Evolutionary conservation across 768 basidiomycete genomes (phyloP), one percentile per base, ranked within the genome.

Genomic region (Inosperma sp.): DNA sequence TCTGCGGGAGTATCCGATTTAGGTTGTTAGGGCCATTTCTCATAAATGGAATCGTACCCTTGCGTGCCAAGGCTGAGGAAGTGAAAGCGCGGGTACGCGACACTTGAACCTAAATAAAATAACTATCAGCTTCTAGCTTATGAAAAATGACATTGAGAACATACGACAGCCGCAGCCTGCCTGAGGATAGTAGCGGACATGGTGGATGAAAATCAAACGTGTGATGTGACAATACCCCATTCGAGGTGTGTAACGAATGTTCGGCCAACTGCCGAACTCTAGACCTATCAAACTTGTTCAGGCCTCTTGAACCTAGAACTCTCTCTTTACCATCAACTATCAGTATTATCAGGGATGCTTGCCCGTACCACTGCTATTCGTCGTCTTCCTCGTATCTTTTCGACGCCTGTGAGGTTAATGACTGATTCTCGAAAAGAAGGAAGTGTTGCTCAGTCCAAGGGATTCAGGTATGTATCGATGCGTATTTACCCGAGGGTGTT

Each of bases 131-230:
- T 25, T 23, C 46, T 36, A 49, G 39, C 14, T 36, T 21, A 23
- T 21, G 5, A 23, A 7, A 31, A 16, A 31, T 31, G 44, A 37
- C 16, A 41, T 36, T 25, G 48, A 31, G 51, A 42, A 72, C 75
- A 56, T 64, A 81, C 80, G 61, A 71, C 71, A 60, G 56, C 60
- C 42, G 73, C 71, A 60, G 78, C 76, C 69, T 82, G 81, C 66
- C 81, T 76, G 69, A 86, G 71, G 72, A 86, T 70, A 48, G 77
- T 72, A 57, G n/a, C n/a, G n/a, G 81, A 84, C 84, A 87, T 88
- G 76, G 73, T 76, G 66, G 72, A 69, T 70, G 67, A 68, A 71
- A 69, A 67, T 69, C 63, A 62, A 61, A 51, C 49, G 48, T 56
- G 75, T 74, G 67, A 72, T 64, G 70, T 70, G 75, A 79, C 72